Evolutionary conservation across 176 grass and related monocot species (phyloP).

Genomic region (Zoysia japonica): DNA sequence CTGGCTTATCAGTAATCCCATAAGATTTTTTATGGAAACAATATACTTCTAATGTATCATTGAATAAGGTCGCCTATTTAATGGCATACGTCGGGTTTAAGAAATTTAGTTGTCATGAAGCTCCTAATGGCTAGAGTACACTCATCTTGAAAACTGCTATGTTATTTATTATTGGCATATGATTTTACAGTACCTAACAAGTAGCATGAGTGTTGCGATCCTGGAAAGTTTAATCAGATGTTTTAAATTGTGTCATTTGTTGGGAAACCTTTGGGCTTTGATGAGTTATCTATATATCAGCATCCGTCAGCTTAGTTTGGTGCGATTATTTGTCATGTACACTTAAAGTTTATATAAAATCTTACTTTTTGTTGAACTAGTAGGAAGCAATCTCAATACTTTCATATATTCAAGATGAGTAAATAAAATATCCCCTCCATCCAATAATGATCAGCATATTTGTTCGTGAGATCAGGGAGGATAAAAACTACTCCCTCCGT

Average conservation of each 20-base stretch:
- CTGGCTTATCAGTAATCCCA: neutral
- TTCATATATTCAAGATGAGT: neutral
- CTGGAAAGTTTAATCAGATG: neutral
- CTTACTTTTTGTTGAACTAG: neutral
- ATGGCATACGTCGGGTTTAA: neutral
- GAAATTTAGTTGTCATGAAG: neutral
- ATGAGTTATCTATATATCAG: neutral
- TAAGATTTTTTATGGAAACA: neutral
- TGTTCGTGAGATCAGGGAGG: too few species aligned
- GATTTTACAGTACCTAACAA: neutral
- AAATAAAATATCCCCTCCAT: neutral
- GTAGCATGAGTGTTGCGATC: neutral
- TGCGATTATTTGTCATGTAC: neutral
- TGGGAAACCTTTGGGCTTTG: neutral
- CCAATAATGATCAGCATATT: too few species aligned
- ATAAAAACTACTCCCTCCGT: too few species aligned
- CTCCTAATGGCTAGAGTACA: neutral
- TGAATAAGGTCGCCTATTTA: neutral
- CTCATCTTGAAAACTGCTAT: neutral
- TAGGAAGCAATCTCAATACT: neutral
- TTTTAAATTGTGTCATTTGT: neutral
- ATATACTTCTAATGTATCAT: neutral
- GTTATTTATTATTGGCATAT: neutral
- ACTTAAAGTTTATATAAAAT: neutral
- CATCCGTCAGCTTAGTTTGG: neutral